Evolutionary conservation across 352 stramenopile genomes (phyloP), one percentile per base, ranked within the genome.

Genomic region (Pythium rishiriense): DNA sequence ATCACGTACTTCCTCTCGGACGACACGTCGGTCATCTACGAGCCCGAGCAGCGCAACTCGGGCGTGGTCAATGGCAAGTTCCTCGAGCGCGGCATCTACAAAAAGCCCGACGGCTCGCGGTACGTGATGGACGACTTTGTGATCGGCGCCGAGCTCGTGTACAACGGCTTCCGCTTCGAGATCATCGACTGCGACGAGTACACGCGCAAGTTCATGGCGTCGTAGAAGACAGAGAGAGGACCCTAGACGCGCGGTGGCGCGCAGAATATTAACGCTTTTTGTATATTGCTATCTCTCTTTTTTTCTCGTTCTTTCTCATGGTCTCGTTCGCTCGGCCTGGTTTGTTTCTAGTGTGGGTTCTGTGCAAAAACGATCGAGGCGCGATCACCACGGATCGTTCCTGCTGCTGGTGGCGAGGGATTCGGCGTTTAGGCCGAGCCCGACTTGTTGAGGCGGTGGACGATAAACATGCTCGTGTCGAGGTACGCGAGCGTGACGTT

Each of bases 401-500:
- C 31, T 57, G 33, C 33, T 39, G 33, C 33, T 10, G 6, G 33
- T 39, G 2, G 11, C 33, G 33, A 17, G 33, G 33, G 10, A 12
- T 39, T 14, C 10, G 9, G 19, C 11, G 53, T 26, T 61, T 67
- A 71, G 24, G 46, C 50, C 35, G 43, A 55, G 64, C 59, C 64
- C 53, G 81, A 86, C 70, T 93, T 93, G 74, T 88, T 91, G 47
- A 95, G 59, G 57, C 85, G 84, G 76, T 91, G 86, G 59, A 90
- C 74, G 56, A 93, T 79, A 59, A 95, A 95, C 67, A 87, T 83
- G 73, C 81, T 93, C 74, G 83, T 90, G 79, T 96, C 87, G 39
- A 96, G 72, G 77, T 96, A 96, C 29, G 87, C 78, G 37, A 84
- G 72, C 62, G 87, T 91, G 64, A 91, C 81, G 78, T 94, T 94